Evolutionary conservation across 2,329 filamentous ascomycete genomes (phyloP).

Genomic region (Exophiala viscosa): DNA sequence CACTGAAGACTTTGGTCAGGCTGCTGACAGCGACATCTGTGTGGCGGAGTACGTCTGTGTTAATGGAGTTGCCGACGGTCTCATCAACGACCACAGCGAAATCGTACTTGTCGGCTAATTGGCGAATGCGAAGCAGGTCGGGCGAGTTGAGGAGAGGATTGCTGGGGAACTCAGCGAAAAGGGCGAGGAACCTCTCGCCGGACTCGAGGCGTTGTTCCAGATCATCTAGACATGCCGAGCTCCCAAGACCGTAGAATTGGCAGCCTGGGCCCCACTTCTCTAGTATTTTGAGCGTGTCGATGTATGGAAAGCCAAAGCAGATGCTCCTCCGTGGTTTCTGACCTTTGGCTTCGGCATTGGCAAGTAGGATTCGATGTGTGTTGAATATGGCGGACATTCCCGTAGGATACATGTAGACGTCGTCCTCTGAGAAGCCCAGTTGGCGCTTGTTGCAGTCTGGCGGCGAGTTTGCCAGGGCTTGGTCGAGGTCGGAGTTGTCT

Average conservation of each 20-base stretch:
- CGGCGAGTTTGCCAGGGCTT: conserved; percentile 48
- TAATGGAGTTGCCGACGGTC: conserved; percentile 93
- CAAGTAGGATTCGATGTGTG: conserved; percentile 70
- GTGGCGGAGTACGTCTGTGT: conserved; percentile 84
- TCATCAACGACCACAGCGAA: conserved; percentile 93
- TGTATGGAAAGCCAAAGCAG: conserved; percentile 95
- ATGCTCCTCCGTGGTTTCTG: conserved; percentile 60
- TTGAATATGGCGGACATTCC: conserved; percentile 97
- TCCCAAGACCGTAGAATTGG: conserved; percentile 80
- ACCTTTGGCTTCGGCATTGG: conserved; percentile 54
- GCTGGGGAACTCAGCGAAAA: conserved; percentile 93
- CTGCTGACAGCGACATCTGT: conserved; percentile 92
- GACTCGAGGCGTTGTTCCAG: conserved; percentile 66
- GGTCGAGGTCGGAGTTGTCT: conserved; percentile 63
- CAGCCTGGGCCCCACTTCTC: conserved; percentile 92
- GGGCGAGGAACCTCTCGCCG: conserved; percentile 73
- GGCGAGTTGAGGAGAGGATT: conserved; percentile 87
- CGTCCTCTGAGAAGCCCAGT: conserved; percentile 69
- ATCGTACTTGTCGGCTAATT: conserved; percentile 74
- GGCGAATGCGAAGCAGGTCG: conserved; percentile 75
- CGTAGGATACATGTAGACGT: conserved; percentile 82
- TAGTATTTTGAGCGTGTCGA: conserved; percentile 91
- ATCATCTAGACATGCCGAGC: conserved; percentile 73
- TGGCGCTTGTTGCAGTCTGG: conserved; percentile 37
- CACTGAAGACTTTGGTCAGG: conserved; percentile 94